Evolutionary conservation across 768 basidiomycete genomes (phyloP).

Genomic region (Mycena vitilis): DNA sequence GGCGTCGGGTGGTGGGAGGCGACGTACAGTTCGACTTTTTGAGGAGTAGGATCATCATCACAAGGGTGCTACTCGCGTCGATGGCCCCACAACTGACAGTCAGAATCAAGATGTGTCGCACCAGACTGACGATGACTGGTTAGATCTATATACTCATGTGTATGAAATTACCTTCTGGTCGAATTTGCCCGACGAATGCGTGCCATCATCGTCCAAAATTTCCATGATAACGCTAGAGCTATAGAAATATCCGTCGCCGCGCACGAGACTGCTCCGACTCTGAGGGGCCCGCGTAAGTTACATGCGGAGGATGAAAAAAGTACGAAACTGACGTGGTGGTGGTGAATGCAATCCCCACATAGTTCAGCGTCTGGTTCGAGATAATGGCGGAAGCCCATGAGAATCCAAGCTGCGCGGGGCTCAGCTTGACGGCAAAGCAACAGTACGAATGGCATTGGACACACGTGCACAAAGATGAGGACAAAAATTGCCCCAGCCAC

Average conservation of each 20-base stretch:
- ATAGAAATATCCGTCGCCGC: conserved; percentile 17
- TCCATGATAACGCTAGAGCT: background rate
- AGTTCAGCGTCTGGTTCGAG: background rate
- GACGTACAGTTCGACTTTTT: background rate
- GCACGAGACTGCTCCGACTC: conserved; percentile 11
- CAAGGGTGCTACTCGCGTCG: conserved; percentile 11
- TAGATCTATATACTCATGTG: background rate
- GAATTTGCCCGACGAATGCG: background rate
- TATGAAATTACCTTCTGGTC: background rate
- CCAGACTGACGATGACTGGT: background rate
- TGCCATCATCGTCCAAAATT: conserved; percentile 16
- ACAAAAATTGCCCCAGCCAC: background rate
- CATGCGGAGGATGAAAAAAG: background rate
- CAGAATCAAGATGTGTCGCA: conserved; percentile 13
- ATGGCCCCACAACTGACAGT: conserved; percentile 17
- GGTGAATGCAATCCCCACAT: background rate
- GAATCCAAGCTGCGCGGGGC: background rate
- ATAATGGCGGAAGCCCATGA: conserved; percentile 11
- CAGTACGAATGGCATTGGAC: background rate
- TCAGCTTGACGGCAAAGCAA: background rate
- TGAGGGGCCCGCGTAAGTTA: no score
- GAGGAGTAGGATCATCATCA: conserved; percentile 18
- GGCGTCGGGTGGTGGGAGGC: no score
- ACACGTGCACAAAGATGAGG: conserved; percentile 5
- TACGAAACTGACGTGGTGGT: background rate